These are phyloP conservation scores for Penicillium canescens DNA, from an alignment of 495 filamentous ascomycete species.

Conservation along the genomic window DNA sequence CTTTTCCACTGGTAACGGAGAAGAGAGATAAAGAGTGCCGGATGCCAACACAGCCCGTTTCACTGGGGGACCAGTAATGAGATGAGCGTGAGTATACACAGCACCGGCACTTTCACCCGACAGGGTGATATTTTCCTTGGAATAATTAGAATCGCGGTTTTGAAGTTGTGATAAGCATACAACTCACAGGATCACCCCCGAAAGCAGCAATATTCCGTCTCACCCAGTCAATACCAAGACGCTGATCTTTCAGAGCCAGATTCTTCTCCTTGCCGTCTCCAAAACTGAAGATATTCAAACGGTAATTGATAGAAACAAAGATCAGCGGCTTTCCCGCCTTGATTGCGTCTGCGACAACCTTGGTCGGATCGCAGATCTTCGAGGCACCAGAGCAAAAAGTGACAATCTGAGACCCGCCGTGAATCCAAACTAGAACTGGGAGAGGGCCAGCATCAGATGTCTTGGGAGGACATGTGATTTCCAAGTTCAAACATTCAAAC, in stretches of 20 bases:
- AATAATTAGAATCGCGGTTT: not conserved
- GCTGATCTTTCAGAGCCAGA: conserved; percentile 65
- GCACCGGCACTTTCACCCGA: conserved; percentile 42
- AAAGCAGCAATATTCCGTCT: conserved; percentile 57
- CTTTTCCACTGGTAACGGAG: conserved; percentile 31
- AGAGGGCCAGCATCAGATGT: conserved; percentile 9
- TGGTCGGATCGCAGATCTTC: conserved; percentile 39
- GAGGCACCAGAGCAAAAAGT: conserved; percentile 45
- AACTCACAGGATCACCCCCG: conserved; percentile 60
- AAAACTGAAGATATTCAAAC: conserved; percentile 65
- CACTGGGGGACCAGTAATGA: conserved; percentile 37
- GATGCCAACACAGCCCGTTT: conserved; percentile 39
- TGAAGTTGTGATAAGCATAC: not conserved
- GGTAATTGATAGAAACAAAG: conserved; percentile 65
- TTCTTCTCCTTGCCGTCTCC: conserved; percentile 54
- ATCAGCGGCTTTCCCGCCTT: conserved; percentile 48
- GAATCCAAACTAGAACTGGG: conserved; percentile 47
- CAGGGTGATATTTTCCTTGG: conserved; percentile 36
- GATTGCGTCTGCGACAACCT: conserved; percentile 37
- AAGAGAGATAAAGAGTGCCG: conserved; percentile 36
- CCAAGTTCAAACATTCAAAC: conserved; percentile 46
- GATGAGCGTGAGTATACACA: conserved; percentile 40
- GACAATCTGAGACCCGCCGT: conserved; percentile 44
- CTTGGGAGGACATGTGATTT: conserved; percentile 37
- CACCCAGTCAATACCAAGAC: conserved; percentile 64